Base-by-base conservation (phyloP, 1,284 basidiomycete genomes). In the Rhodofomes roseus region DNA sequence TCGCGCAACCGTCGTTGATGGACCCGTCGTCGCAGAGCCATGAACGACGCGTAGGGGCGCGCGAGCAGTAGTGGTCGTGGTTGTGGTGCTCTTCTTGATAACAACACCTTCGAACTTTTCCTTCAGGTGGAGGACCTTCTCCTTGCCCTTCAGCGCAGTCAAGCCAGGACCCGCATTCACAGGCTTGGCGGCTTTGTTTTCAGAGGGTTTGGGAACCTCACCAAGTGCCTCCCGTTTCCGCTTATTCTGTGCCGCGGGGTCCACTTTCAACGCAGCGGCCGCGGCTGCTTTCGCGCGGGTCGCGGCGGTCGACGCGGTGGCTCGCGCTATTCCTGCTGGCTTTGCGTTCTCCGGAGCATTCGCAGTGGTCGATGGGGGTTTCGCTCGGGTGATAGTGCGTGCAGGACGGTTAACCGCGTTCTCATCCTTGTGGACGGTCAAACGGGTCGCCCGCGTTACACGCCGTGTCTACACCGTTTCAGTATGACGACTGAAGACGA, bases 221-320 rank as follows among this genome's bases (percentile, higher is more conserved):
- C 84, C 86, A 31, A 90, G 76, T 3, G 87, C 87, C 59, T 89
- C 87, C 54, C 90, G 85, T 71, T 92, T 91, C 62, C 88, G 81
- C 74, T 92, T 92, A 52, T 80, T 83, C 63, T 73, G 71, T 11
- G 78, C 76, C 11, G 77, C 68, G 3, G 65, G 63, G 27, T 80
- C 77, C 16, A 72, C 66, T 59, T 83, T 82, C 58, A 76, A 62
- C n/a, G 67, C 40, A 36, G n/a, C 56, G 36, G 64, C 57, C 52
- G 67, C 63, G 20, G 66, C 60, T 18, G 68, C 62, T 65, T 74
- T 74, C n/a, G 74, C 68, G 40, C 72, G 69, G n/a, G 72, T 72
- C 40, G 80, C 77, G 50, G 73, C 73, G 25, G 78, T 78, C 12
- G 75, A 65, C 22, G 73, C 67, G 16, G 71, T 69, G 20, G 67